A percentile compares a stretch with the other conserved stretches of the same genome.
phyloP scores from a whole-genome alignment of 768 basidiomycete genomes.

The Boletales sp. region DNA sequence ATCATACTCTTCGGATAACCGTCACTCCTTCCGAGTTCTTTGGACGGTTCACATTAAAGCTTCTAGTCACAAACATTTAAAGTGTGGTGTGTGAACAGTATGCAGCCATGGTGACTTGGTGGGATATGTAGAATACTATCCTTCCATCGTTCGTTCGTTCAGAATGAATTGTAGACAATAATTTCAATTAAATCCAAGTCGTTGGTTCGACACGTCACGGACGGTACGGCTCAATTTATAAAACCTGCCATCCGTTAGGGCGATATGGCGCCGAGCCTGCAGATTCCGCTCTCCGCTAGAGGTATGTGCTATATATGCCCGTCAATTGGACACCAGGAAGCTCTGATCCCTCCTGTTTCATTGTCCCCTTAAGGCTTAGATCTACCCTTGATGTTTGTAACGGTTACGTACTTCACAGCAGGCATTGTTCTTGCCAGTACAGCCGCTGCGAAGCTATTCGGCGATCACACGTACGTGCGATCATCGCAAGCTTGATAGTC shows the following conservation, averaged over 20 bases:
- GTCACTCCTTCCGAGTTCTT: neutral
- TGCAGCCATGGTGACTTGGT: neutral
- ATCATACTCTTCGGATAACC: neutral
- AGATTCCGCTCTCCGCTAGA: neutral
- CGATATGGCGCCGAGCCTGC: neutral
- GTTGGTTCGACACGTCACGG: neutral
- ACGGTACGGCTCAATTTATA: neutral
- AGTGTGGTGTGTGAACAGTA: neutral
- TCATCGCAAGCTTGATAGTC: neutral
- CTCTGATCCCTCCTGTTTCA: neutral
- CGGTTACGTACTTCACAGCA: neutral
- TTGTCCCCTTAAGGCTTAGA: neutral
- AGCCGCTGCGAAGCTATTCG: neutral
- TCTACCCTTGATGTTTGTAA: neutral
- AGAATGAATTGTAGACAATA: neutral
- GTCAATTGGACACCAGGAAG: neutral
- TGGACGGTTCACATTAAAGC: neutral
- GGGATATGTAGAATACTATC: neutral
- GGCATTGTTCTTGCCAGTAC: neutral
- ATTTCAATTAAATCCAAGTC: neutral
- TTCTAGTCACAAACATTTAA: neutral
- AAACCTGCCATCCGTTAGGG: neutral
- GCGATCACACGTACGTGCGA: neutral
- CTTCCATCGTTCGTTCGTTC: neutral
- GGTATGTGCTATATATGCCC: neutral